These are phyloP conservation scores for Wickerhamiella qilinensis DNA, from an alignment of 805 yeast genomes.

Conservation along the genomic window DNA sequence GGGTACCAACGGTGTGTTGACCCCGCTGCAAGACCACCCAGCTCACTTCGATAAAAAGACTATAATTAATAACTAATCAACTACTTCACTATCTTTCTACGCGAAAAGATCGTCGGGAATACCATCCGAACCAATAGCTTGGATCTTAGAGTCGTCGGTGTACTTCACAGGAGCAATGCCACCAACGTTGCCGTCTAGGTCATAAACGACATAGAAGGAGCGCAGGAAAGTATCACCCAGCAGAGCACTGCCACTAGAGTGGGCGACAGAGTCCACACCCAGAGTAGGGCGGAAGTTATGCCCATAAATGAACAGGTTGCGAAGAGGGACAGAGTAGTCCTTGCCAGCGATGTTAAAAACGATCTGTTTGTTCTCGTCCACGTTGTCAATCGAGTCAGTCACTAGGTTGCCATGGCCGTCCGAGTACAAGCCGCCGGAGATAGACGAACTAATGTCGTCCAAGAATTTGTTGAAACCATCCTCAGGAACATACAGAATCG, in stretches of 20 bases:
- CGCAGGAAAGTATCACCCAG: constrained; percentile 56
- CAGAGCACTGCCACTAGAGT: constrained; percentile 11
- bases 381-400: background rate
- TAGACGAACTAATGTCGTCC: background rate
- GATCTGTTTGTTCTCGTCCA: background rate
- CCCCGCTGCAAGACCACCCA: too few species aligned
- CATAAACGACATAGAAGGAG: constrained; percentile 50
- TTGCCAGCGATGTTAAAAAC: background rate
- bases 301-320: background rate
- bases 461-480: background rate
- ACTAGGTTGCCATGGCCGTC: background rate
- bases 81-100: too few species aligned
- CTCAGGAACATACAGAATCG: constrained; percentile 30
- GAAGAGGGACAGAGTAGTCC: background rate
- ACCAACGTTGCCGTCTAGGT: constrained; percentile 39
- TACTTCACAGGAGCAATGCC: constrained; percentile 35
- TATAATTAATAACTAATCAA: too few species aligned
- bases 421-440: background rate
- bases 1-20: too few species aligned
- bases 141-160: background rate
- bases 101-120: background rate
- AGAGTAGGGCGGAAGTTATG: background rate
- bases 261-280: background rate
- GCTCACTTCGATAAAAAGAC: too few species aligned
- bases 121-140: background rate